A percentile compares a stretch with the other conserved stretches of the same genome.
These are phyloP conservation scores for Cryptosporidium parvum DNA, from an alignment of 169 alveolate species.

Conservation along the genomic window DNA sequence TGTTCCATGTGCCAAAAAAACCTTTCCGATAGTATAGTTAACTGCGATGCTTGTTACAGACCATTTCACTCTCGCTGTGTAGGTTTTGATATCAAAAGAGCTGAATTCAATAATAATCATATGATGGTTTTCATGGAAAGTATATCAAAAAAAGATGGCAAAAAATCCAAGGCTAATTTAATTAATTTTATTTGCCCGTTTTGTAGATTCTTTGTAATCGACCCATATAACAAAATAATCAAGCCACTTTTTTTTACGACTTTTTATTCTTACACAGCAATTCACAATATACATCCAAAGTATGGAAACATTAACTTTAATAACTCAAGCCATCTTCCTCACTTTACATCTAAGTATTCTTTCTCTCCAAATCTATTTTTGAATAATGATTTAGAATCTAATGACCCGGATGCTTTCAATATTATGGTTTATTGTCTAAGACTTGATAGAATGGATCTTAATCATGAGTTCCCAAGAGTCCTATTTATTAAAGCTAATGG, in stretches of 20 bases:
- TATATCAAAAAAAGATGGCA: constrained; percentile 21
- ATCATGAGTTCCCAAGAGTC: constrained; percentile 63
- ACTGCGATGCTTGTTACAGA: constrained; percentile 33
- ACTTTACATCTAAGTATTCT: constrained; percentile 57
- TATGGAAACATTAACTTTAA: constrained; percentile 45
- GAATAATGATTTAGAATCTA: background rate
- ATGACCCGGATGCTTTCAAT: background rate
- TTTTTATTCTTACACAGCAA: constrained; percentile 64
- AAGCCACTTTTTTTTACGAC: constrained; percentile 73
- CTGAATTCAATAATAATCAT: constrained; percentile 57
- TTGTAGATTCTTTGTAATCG: constrained; percentile 60
- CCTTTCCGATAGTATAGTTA: background rate
- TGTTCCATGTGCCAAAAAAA: constrained; percentile 55
- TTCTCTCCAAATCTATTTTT: constrained; percentile 29
- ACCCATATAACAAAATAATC: constrained; percentile 39
- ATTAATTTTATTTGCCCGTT: constrained; percentile 65
- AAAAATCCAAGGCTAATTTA: constrained; percentile 4
- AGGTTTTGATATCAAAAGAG: constrained; percentile 50
- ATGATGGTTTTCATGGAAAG: constrained; percentile 58
- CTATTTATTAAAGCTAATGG: constrained; percentile 32
- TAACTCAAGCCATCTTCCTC: constrained; percentile 66
- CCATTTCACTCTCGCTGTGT: constrained; percentile 51
- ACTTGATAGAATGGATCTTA: constrained; percentile 60
- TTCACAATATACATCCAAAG: constrained; percentile 74
- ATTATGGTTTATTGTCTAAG: constrained; percentile 68